A percentile compares a stretch with the other conserved stretches of the same genome.
Evolutionary conservation across 495 filamentous ascomycete genomes (phyloP).

Genomic region (Lophium mytilinum): DNA sequence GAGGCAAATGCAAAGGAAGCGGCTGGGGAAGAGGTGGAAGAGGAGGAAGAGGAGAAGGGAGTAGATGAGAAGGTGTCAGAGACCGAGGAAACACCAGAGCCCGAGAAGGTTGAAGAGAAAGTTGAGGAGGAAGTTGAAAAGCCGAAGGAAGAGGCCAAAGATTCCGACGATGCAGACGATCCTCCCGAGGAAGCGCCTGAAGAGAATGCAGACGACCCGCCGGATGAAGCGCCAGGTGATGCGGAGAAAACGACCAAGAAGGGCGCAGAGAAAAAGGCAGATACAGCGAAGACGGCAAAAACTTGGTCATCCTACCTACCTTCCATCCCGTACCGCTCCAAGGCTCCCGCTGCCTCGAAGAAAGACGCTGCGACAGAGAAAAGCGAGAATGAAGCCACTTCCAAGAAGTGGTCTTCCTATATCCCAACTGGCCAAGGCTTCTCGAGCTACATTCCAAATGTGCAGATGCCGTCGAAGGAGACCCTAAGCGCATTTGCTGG

Average conservation of each 20-base stretch:
- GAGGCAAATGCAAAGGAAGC: constrained; percentile 11
- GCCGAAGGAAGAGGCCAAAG: constrained; percentile 4
- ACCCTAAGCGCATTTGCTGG: constrained; percentile 27
- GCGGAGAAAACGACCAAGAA: constrained; percentile 9
- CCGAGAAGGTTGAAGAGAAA: background rate
- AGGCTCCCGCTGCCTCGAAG: background rate
- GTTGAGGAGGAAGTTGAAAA: constrained; percentile 3
- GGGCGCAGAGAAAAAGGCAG: background rate
- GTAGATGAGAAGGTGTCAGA: background rate
- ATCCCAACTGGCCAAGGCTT: constrained; percentile 33
- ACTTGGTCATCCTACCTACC: constrained; percentile 26
- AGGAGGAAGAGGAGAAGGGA: constrained; percentile 9
- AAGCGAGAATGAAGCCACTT: constrained; percentile 23
- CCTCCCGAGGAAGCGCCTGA: background rate
- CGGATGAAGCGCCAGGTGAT: constrained; percentile 15
- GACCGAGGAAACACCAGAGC: constrained; percentile 1
- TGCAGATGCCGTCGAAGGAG: constrained; percentile 19
- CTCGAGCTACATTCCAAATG: constrained; percentile 28
- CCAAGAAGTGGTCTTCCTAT: constrained; percentile 32
- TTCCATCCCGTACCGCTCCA: constrained; percentile 20
- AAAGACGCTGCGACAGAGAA: constrained; percentile 16
- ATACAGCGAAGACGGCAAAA: constrained; percentile 4
- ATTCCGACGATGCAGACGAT: background rate
- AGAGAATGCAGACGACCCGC: constrained; percentile 12
- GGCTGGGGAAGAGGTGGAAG: constrained; percentile 9